Percentiles rank a stretch among this genome's conserved stretches.
These are phyloP conservation scores for Acanthamoeba sp. DNA, from an alignment of 208 protist genomes.

Conservation along the genomic window DNA sequence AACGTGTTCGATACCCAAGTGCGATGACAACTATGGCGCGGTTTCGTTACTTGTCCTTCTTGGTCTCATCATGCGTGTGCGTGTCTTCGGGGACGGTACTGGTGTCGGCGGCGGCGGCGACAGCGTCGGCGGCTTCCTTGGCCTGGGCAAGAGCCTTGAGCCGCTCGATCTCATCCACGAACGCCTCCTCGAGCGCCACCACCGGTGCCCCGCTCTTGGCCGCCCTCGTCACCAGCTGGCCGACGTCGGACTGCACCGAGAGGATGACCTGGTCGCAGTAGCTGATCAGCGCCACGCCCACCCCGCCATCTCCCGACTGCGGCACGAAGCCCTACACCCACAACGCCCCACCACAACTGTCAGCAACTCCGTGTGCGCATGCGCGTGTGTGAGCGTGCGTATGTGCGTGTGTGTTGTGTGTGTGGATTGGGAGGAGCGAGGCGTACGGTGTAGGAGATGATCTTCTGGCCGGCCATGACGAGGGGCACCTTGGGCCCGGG, in stretches of 20 bases:
- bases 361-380: no score
- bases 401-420: no score
- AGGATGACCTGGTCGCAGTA: slow-evolving; percentile 58
- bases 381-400: background rate
- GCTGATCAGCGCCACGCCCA: slow-evolving; percentile 53
- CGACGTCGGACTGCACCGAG: slow-evolving; percentile 16
- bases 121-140: no score
- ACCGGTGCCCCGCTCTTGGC: background rate
- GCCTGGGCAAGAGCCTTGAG: background rate
- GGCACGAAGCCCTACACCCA: slow-evolving; percentile 3
- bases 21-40: no score
- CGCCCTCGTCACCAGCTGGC: background rate
- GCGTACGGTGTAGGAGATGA: slow-evolving; percentile 18
- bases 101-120: background rate
- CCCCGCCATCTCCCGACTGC: slow-evolving; percentile 25
- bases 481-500: slow-evolving; percentile 27
- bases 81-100: background rate
- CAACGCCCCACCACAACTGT: no score
- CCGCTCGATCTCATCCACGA: background rate
- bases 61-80: background rate
- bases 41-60: background rate
- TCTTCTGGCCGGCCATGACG: slow-evolving; percentile 33
- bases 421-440: no score
- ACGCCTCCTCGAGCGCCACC: background rate
- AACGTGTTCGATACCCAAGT: no score